These are phyloP conservation scores for Chytriomyces confervae DNA, from an alignment of 192 early-diverging fungal species.

Conservation along the genomic window DNA sequence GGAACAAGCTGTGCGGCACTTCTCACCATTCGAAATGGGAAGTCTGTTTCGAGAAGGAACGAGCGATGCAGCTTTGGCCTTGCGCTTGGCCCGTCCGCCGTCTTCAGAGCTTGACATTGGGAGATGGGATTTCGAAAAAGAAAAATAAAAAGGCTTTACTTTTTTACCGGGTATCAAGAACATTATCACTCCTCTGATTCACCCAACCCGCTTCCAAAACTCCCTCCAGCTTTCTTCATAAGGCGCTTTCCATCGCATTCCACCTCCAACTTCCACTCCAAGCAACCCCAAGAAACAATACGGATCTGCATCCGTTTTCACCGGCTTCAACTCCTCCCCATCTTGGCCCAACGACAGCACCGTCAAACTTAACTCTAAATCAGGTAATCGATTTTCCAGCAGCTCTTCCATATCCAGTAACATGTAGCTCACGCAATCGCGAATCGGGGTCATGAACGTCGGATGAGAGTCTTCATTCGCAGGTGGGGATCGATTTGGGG, in stretches of 20 bases:
- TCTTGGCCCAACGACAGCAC: too few species aligned
- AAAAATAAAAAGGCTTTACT: not conserved
- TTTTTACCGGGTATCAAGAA: too few species aligned
- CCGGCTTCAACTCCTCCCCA: too few species aligned
- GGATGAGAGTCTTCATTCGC: too few species aligned
- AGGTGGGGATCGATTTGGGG: too few species aligned
- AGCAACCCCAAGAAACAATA: not conserved
- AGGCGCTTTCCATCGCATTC: not conserved
- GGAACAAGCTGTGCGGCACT: too few species aligned
- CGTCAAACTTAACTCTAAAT: too few species aligned
- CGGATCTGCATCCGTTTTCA: not conserved
- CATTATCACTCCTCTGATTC: too few species aligned
- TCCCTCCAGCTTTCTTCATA: not conserved
- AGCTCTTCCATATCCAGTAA: too few species aligned
- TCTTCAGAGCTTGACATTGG: not conserved
- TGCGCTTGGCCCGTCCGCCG: not conserved
- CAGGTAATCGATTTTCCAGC: too few species aligned
- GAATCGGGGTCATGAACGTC: too few species aligned
- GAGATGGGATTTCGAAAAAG: not conserved
- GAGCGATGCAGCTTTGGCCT: not conserved
- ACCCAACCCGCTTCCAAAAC: not conserved
- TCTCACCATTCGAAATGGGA: not conserved
- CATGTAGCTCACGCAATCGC: too few species aligned
- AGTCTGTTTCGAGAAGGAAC: not conserved
- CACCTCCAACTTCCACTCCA: conserved; percentile 4